These are phyloP conservation scores for Fimicolochytrium jonesii DNA, from an alignment of 192 early-diverging fungal species.

Conservation along the genomic window DNA sequence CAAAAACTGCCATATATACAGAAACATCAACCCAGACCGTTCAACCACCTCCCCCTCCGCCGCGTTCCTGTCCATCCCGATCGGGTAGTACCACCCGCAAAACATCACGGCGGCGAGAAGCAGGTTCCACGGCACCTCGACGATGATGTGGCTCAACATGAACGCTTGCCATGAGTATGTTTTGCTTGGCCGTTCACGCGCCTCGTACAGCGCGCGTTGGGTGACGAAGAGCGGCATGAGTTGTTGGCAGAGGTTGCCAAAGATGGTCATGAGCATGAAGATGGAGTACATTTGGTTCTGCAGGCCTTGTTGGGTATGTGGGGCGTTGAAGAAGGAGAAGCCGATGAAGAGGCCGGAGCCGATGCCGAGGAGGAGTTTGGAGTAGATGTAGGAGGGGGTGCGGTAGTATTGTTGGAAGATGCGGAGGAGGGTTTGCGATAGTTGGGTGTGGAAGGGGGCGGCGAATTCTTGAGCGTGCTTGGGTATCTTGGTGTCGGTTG, in stretches of 20 bases:
- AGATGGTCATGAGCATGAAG: constrained; percentile 35
- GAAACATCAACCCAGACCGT: constrained; percentile 4
- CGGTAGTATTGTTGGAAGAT: constrained; percentile 69
- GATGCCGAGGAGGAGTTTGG: constrained; percentile 37
- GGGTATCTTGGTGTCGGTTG: constrained; percentile 17
- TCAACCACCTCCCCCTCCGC: background rate
- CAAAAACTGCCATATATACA: constrained; percentile 4
- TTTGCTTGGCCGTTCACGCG: constrained; percentile 7
- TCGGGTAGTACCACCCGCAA: constrained; percentile 9
- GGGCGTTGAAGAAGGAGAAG: constrained; percentile 67
- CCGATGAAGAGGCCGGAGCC: constrained; percentile 41
- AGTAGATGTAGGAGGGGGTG: constrained; percentile 67
- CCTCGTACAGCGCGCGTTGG: constrained; percentile 13
- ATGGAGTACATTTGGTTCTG: constrained; percentile 68
- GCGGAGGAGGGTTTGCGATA: constrained; percentile 53
- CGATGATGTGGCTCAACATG: constrained; percentile 7
- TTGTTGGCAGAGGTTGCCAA: constrained; percentile 3
- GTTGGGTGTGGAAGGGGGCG: constrained; percentile 39
- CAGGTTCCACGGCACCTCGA: constrained; percentile 11
- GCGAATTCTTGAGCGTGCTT: constrained; percentile 37
- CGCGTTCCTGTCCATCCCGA: background rate
- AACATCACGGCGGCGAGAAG: constrained; percentile 1
- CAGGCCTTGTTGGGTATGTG: constrained; percentile 48
- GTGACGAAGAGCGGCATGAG: constrained; percentile 11
- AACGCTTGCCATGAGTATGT: constrained; percentile 12